Base-by-base conservation (phyloP, 1,284 basidiomycete species). In the Ceratobasidium papillatum region DNA sequence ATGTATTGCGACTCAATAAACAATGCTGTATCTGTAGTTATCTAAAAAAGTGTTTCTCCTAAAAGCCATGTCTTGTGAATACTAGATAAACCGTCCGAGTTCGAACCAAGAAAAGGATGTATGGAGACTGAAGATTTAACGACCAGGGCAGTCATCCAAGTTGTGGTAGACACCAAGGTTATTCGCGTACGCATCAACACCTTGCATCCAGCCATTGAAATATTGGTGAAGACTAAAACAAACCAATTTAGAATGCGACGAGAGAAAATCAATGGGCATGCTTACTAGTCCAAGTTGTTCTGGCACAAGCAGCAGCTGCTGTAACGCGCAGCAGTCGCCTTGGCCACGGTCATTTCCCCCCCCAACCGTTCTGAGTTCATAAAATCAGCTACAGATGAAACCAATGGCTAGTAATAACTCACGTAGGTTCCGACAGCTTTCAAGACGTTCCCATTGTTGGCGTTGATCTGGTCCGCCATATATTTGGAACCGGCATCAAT, bases 261-360 rank as follows among this genome's bases (percentile, higher is more conserved):
- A 41, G 17, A 47, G 56, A 41, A 45, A 47, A 32, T 59, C 36
- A 27, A 14, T 52, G 34, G 71, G 74, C 54, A 78, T 17, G 82
- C 90, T 77, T 79, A 91, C 91, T 93, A 93, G 82, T 93, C 92
- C 34, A 90, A 83, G 81, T 92, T 93, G 78, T 91, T 90, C 84
- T 94, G 92, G 82, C 90, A 91, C 32, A 79, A 82, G 84, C 94
- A 95, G 83, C 90, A 90, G 32, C 79, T 68, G 0, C 83, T 80
- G 45, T 82, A 71, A 9, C 82, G 84, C 51, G 90, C 89, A 63
- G 87, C 87, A 59, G 90, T 92, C 14, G 92, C 91, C 43, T 86
- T 78, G 74, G 22, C 75, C 77, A 19, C 43, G 19, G 51, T 11
- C n/a, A n/a, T n/a, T n/a, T n/a, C n/a, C n/a, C n/a, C n/a, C n/a